Evolutionary conservation across 2,329 filamentous ascomycete species (phyloP), one percentile per base, ranked within the genome.

Genomic region (Pyrenophora teres): DNA sequence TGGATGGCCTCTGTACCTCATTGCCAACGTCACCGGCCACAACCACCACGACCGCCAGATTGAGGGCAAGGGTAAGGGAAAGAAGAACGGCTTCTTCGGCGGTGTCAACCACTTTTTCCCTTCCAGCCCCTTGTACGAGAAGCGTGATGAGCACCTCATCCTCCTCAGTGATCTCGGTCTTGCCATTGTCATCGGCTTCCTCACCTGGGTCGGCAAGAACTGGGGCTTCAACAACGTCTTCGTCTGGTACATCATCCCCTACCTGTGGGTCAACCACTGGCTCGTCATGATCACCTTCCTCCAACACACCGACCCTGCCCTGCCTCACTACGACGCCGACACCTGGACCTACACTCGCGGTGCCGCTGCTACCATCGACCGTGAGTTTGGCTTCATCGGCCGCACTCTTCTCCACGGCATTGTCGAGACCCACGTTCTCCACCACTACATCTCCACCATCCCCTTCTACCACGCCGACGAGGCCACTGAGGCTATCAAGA

Each of bases 221-320:
- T 97, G 87, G 65, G 94, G 94, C 70, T 93, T 87, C 81, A 74
- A 80, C 72, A 97, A 97, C 81, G 81, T 97, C 74, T 78, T 89
- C 54, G 88, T 99, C 58, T 97, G 94, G 93, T 99, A 99, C 79
- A 86, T 92, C 70, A 72, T 95, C 52, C 94, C 94, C 32, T 99
- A 97, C 76, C 82, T 97, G 56, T 97, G 93, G 93, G 92, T 97
- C 50, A 96, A 97, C 84, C 92, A 97, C 85, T 97, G 93, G 93
- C 88, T 97, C 50, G 92, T 97, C 63, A 92, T 92, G 74, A 97
- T 97, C 76, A 97, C 93, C 64, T 97, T 87, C 83, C 86, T 97
- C 58, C 93, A 97, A 79, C 93, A 97, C 84, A 97, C 93, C 71
- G 92, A 97, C 75, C 92, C 92, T 40, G 86, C 88, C 36, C 88